These are phyloP conservation scores for Aureobasidium leucospermi DNA, from an alignment of 2,329 filamentous ascomycete genomes.

Conservation along the genomic window DNA sequence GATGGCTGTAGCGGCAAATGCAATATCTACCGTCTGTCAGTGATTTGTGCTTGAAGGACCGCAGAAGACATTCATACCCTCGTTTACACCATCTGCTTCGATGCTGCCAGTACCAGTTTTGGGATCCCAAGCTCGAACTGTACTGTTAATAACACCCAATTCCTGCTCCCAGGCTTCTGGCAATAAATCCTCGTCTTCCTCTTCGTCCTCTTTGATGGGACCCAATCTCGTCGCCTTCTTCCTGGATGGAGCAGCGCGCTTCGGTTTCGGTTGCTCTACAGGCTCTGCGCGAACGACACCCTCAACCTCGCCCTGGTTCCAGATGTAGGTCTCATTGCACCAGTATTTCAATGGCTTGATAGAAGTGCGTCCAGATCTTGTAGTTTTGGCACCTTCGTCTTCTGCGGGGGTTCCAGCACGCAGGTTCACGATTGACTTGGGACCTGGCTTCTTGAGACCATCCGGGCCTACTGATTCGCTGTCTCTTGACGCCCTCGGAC, in stretches of 20 bases:
- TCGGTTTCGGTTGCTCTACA: conserved; percentile 31
- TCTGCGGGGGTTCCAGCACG: conserved; percentile 33
- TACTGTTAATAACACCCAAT: conserved; percentile 56
- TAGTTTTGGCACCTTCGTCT: conserved; percentile 52
- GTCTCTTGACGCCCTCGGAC: not conserved
- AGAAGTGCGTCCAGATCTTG: conserved; percentile 71
- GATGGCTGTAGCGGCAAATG: conserved; percentile 51
- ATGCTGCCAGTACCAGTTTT: conserved; percentile 23
- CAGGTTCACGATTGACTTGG: conserved; percentile 18
- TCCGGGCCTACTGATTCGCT: conserved; percentile 21
- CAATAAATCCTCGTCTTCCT: conserved; percentile 48
- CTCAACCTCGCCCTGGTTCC: conserved; percentile 61
- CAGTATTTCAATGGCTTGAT: conserved; percentile 76
- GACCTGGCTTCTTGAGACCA: conserved; percentile 11
- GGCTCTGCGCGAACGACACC: conserved; percentile 71
- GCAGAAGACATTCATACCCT: conserved; percentile 27
- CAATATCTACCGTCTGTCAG: conserved; percentile 42
- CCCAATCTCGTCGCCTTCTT: conserved; percentile 26
- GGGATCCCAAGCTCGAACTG: conserved; percentile 51
- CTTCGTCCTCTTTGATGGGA: conserved; percentile 29
- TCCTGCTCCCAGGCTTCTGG: conserved; percentile 64
- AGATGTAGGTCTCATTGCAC: conserved; percentile 74
- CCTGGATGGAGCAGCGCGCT: conserved; percentile 20
- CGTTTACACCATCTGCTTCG: conserved; percentile 32
- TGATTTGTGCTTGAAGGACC: not conserved